Evolutionary conservation across 768 basidiomycete genomes (phyloP), one percentile per base, ranked within the genome.

Genomic region (Boletus vinaceobasis): DNA sequence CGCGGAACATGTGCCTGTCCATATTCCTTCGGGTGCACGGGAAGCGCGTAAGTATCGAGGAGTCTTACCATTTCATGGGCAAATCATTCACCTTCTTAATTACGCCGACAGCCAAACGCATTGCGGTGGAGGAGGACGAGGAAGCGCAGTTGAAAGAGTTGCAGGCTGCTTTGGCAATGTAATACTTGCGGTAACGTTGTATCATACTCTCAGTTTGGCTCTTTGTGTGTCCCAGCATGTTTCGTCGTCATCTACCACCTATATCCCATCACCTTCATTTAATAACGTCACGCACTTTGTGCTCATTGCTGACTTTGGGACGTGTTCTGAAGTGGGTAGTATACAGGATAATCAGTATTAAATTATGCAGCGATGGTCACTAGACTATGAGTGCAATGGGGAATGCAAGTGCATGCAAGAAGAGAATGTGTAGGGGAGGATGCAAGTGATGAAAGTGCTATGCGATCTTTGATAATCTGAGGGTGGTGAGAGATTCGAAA

Each of bases 81-180:
- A 35, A 38, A 32, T 52, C 17, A 29, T 53, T 65, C n/a, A 67
- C 32, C 3, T 13, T 5, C 26, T 38, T 38, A 32, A 6, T 56
- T 33, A 9, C 15, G 1, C n/a, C 37, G 1, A 52, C 60, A 69
- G 66, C 62, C 50, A 64, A 74, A 70, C 68, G 55, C 49, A 69
- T 70, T 62, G 79, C 76, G 50, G 83, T 80, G 59, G 93, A 94
- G 68, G 91, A 92, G 71, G 93, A 96, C 77, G 96, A 98, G 71
- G 95, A 92, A 60, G 85, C 82, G 42, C 86, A 96, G 72, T 83
- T 98, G 68, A 83, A 80, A 71, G 86, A 90, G 70, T 77, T 98
- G 61, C 95, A 97, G 75, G 94, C 92, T 21, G 82, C 81, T 39
- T 74, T 95, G 67, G 86, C 92, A 21, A 90, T 96, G 88, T 93